These are phyloP conservation scores for Nakataea oryzae DNA, from an alignment of 2,329 filamentous ascomycete species.

Conservation along the genomic window DNA sequence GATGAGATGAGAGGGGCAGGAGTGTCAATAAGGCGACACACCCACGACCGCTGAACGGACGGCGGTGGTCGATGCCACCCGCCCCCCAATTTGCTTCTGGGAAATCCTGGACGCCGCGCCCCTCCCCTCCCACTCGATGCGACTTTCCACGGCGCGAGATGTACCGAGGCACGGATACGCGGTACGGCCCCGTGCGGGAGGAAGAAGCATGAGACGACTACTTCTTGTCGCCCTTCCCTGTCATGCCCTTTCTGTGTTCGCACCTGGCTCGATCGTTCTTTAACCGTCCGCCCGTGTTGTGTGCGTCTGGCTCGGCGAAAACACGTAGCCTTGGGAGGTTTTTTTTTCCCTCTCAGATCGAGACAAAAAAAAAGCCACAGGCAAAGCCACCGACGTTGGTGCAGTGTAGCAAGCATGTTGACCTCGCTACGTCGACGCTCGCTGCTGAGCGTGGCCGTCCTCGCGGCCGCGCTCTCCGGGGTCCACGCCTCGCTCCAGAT, in stretches of 20 bases:
- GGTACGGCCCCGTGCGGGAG: background rate
- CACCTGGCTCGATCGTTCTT: background rate
- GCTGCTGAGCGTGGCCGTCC: background rate
- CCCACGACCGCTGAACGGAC: too few relatives aligned
- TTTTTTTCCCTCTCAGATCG: too few relatives aligned
- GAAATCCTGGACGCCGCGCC: too few relatives aligned
- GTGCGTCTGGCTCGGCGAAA: background rate
- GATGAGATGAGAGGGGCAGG: too few relatives aligned
- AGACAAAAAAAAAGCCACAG: too few relatives aligned
- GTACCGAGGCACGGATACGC: background rate
- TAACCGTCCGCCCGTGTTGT: background rate
- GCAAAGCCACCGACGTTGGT: background rate
- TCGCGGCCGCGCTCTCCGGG: background rate
- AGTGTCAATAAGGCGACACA: too few relatives aligned
- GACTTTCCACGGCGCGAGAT: background rate
- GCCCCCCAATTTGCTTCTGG: too few relatives aligned
- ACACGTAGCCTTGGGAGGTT: too few relatives aligned
- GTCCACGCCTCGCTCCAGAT: conserved; percentile 11
- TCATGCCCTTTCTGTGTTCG: background rate
- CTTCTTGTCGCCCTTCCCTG: background rate
- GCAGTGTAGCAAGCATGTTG: background rate
- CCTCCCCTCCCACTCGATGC: background rate
- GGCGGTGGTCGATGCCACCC: too few relatives aligned
- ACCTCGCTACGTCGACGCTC: background rate
- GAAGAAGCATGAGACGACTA: background rate